Evolutionary conservation across 768 basidiomycete genomes (phyloP), one percentile per base, ranked within the genome.

Genomic region (Tricholoma terreum): DNA sequence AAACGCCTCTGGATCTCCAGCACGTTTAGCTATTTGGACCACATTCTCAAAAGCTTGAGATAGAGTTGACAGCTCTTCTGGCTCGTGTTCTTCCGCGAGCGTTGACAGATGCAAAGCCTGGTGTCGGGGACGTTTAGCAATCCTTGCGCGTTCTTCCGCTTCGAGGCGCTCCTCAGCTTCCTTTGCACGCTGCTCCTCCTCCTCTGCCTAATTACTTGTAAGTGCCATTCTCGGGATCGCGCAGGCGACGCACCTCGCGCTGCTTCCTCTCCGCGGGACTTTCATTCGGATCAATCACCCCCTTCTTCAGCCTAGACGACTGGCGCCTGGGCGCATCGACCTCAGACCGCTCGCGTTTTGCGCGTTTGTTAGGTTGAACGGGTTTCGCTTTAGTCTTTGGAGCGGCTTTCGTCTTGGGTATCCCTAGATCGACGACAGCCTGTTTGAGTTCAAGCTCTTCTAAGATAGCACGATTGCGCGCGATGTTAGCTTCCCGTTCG

Each of bases 401-500:
- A 27, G 71, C 61, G 5, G 59, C 53, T 49, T 66, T 55, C 67
- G 73, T 50, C 69, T 83, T 71, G 9, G 77, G 67, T 9, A 83
- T 64, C 17, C 78, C 77, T 7, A 89, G 74, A 14, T 73, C 69
- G 5, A 75, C 71, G 35, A 78, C 78, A 1, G 82, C 83, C 61
- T 81, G 81, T 63, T 82, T 80, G 31, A 90, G 76, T 15, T 89
- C 83, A 15, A 93, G 80, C 65, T 90, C 72, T 61, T 89, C 84
- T 35, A 94, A 77, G 8, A 92, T 75, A 3, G 83, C 86, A 42
- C 83, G 85, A 67, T 94, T 94, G 51, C 88, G 81, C 11, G 88
- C 90, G 45, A 93, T 91, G 64, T 91, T 93, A 8, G 84, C 86
- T 67, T 89, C 85, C 17, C 91, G 85, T 62, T 91, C 87, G 19